A percentile compares a stretch with the other conserved stretches of the same genome.
phyloP scores from a whole-genome alignment of 2,329 filamentous ascomycete genomes.

The Esteya vermicola region DNA sequence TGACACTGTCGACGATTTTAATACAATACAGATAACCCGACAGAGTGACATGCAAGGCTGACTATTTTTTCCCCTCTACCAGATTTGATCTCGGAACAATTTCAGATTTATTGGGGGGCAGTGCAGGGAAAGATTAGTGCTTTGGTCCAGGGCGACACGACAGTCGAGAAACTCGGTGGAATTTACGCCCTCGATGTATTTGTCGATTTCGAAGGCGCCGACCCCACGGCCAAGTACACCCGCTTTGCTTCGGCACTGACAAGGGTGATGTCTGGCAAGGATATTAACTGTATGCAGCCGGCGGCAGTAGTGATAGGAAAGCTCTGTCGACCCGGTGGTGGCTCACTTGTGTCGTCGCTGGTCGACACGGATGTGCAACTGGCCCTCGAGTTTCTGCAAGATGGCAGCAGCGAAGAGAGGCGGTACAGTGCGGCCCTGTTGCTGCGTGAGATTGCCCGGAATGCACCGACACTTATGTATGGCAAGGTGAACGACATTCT shows the following conservation, averaged over 20 bases:
- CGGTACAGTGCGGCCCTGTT: constrained; percentile 88
- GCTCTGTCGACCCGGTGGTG: constrained; percentile 82
- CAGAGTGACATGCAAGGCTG: not conserved
- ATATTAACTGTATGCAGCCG: constrained; percentile 78
- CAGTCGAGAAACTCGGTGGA: constrained; percentile 78
- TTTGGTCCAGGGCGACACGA: constrained; percentile 73
- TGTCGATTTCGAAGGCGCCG: constrained; percentile 92
- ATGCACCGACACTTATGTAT: constrained; percentile 91
- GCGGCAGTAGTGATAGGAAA: constrained; percentile 82
- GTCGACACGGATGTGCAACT: constrained; percentile 96
- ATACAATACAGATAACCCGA: not conserved
- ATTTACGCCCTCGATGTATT: constrained; percentile 84
- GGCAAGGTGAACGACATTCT: constrained; percentile 91
- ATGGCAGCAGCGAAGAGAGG: constrained; percentile 83
- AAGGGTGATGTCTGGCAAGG: constrained; percentile 76
- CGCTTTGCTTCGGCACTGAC: constrained; percentile 86
- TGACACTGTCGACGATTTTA: constrained; percentile 3
- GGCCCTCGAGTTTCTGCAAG: constrained; percentile 91
- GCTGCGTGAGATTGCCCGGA: constrained; percentile 77
- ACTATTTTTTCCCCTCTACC: no score
- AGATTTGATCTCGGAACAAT: constrained; percentile 73
- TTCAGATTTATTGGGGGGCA: constrained; percentile 42
- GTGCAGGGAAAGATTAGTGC: constrained; percentile 43
- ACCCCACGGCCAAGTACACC: constrained; percentile 84
- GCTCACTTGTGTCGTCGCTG: constrained; percentile 84